Conservation (phyloP, 148 eudicot species). For the Fagopyrum homotropicum region DNA sequence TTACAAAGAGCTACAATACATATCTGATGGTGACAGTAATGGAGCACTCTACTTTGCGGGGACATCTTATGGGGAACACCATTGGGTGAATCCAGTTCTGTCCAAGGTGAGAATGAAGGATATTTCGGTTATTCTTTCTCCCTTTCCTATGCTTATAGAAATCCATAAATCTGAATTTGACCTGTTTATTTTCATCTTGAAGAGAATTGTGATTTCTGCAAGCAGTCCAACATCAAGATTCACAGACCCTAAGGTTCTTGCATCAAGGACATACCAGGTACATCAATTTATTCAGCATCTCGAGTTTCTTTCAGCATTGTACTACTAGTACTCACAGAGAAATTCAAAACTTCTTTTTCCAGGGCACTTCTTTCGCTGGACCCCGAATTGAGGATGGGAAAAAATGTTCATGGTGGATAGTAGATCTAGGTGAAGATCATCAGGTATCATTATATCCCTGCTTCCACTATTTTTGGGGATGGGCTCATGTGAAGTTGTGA, state of each 20-base stretch:
- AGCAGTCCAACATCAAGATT: conserved; percentile 86
- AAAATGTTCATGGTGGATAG: conserved; percentile 86
- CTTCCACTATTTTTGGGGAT: no score
- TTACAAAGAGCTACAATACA: conserved; percentile 87
- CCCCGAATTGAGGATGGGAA: conserved; percentile 72
- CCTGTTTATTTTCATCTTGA: conserved; percentile 15
- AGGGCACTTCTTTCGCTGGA: conserved; percentile 89
- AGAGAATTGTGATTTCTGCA: conserved; percentile 59
- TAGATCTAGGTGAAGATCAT: conserved; percentile 74
- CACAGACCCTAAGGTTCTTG: conserved; percentile 88
- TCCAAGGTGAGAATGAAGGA: conserved; percentile 45
- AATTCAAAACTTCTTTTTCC: not conserved
- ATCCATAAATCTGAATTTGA: not conserved
- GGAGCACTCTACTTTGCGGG: conserved; percentile 82
- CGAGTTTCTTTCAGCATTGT: not conserved
- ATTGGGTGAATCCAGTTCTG: conserved; percentile 84
- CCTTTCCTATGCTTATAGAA: not conserved
- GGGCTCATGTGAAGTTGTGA: no score
- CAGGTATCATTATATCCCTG: conserved; percentile 37
- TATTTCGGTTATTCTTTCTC: not conserved
- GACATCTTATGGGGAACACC: conserved; percentile 82
- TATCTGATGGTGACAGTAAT: conserved; percentile 89
- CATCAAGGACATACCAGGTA: conserved; percentile 89
- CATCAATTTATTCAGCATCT: not conserved
- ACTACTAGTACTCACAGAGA: not conserved